Base-by-base conservation (phyloP, 1,139 yeast genomes). In the Sugiyamaella pinicola region DNA sequence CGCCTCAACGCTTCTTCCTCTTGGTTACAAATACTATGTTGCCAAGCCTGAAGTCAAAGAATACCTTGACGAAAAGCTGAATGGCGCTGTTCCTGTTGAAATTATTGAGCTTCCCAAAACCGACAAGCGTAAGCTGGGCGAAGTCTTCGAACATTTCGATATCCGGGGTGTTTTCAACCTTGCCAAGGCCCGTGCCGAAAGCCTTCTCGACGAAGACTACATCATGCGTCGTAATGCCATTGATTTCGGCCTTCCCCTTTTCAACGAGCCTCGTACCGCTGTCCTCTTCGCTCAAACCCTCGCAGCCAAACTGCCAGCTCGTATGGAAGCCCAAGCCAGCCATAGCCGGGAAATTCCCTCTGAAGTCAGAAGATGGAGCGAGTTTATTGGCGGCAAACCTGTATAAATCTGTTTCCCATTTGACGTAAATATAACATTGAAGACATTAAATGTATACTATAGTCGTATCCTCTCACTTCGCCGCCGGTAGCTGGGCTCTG, bases 161-260 rank as follows among this genome's bases (percentile, higher is more conserved):
- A 83, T 93, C 68, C 81, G 85, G 60, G 85, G 89, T 58, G 99
- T 93, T 29, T 83, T 93, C 80, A 95, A 95, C 74, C 80, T 93
- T 68, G 97, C 99, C 50, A 79, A 79, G 64, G 86, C 89, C 47
- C 83, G 97, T 70, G 99, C 98, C 37, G 95, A 87, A 67, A 75
- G 79, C 60, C 79, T 88, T 61, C 74, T 83, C 59, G 98, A 93
- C 66, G 85, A 87, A 71, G 98, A 93, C 74, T 93, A 93, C 69
- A 86, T 91, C 53, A 93, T 93, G 98, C 85, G 99, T 79, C 85
- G 99, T 77, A 93, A 91, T 70, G 98, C 99, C 50, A 95, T 93
- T 74, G 99, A 93, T 73, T 93, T 95, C 71, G 98, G 88, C 56
- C 86, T 93, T 65, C 97, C 99, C 47, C 78, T 93, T 70, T 91